These are phyloP conservation scores for Colletotrichum acutatum DNA, from an alignment of 2,329 filamentous ascomycete species.

Conservation along the genomic window DNA sequence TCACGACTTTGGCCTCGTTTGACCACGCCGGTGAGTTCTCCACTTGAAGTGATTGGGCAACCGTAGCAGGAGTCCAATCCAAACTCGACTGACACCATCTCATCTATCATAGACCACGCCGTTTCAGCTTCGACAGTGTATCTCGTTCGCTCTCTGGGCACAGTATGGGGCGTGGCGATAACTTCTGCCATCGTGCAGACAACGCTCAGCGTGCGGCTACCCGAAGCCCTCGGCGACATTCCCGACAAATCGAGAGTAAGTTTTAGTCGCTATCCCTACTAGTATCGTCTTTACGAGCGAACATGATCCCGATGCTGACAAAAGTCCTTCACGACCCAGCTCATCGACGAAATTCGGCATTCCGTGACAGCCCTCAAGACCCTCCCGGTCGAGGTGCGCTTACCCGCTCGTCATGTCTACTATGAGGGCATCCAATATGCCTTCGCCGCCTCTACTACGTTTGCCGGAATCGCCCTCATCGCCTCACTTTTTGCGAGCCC, in stretches of 20 bases:
- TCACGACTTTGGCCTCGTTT: slow-evolving; percentile 71
- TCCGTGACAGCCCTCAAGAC: slow-evolving; percentile 66
- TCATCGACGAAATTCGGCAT: slow-evolving; percentile 71
- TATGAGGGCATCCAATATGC: slow-evolving; percentile 68
- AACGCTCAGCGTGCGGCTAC: slow-evolving; percentile 64
- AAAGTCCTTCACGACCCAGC: slow-evolving; percentile 48
- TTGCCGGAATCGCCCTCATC: slow-evolving; percentile 57
- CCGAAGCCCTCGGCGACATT: slow-evolving; percentile 63
- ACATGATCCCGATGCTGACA: slow-evolving; percentile 24
- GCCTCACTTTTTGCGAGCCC: slow-evolving; percentile 45
- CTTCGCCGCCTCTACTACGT: slow-evolving; percentile 64
- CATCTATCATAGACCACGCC: slow-evolving; percentile 64
- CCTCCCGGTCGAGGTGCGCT: slow-evolving; percentile 66
- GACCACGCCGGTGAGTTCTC: slow-evolving; percentile 65
- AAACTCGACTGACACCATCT: background rate
- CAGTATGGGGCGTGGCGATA: slow-evolving; percentile 72
- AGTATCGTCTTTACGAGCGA: background rate
- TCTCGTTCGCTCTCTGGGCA: slow-evolving; percentile 70
- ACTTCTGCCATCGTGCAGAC: slow-evolving; percentile 73
- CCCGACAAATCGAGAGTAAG: slow-evolving; percentile 68
- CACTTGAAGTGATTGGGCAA: background rate
- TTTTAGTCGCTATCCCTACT: slow-evolving; percentile 5
- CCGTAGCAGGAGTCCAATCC: background rate
- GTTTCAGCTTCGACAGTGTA: slow-evolving; percentile 72
- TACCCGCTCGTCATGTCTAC: slow-evolving; percentile 67